These are phyloP conservation scores for Geum urbanum DNA, from an alignment of 306 rosid genomes.

Conservation along the genomic window DNA sequence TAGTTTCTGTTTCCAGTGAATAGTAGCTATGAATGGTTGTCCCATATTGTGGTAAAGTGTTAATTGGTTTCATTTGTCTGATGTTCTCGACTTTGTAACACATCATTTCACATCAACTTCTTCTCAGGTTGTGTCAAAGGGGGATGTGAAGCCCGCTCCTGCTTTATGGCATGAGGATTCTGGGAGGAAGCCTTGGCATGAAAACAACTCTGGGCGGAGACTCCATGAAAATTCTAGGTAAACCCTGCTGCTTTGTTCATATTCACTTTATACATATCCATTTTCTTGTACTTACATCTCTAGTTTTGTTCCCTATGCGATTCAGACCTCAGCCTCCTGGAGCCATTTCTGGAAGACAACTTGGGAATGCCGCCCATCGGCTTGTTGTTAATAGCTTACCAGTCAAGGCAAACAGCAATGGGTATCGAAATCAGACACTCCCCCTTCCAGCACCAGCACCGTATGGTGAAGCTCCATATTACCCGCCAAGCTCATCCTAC, in stretches of 20 bases:
- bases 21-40: background rate
- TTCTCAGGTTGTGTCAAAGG: slow-evolving; percentile 54
- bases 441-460: slow-evolving; percentile 28
- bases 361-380: slow-evolving; percentile 67
- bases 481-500: slow-evolving; percentile 29
- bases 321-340: slow-evolving; percentile 66
- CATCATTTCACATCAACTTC: slow-evolving; percentile 3
- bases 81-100: background rate
- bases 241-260: background rate
- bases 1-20: background rate
- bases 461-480: slow-evolving; percentile 27
- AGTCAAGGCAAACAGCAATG: slow-evolving; percentile 35
- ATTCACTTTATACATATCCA: background rate
- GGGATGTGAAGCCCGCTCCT: slow-evolving; percentile 73
- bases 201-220: slow-evolving; percentile 46
- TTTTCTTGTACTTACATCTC: background rate
- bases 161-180: slow-evolving; percentile 87
- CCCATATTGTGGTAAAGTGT: background rate
- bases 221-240: slow-evolving; percentile 45
- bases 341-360: slow-evolving; percentile 52
- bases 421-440: slow-evolving; percentile 29
- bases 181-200: slow-evolving; percentile 48
- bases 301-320: slow-evolving; percentile 9
- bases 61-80: background rate
- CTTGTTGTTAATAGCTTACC: slow-evolving; percentile 59